Evolutionary conservation across 192 early-diverging fungal species (phyloP), one percentile per base, ranked within the genome.

Genomic region (Linnemannia zychae): DNA sequence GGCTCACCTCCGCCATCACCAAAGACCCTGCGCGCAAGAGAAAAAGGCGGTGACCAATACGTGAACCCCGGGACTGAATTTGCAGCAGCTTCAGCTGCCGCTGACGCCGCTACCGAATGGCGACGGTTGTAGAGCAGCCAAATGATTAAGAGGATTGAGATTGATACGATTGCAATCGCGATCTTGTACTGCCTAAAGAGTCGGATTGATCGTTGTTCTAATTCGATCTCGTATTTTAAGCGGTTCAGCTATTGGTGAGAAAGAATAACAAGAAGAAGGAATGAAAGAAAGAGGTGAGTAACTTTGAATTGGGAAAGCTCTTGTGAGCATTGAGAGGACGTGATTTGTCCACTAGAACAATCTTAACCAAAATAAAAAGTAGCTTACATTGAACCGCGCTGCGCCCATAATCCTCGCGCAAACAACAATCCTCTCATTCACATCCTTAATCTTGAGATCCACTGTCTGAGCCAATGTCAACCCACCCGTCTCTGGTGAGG

Each of bases 181-280:
- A 85, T 85, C 70, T 85, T 85, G 77, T 85, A 85, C n/a, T 76
- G 77, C 6, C 83, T 73, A 31, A 85, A 76, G 0, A 67, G 70
- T 1, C 70, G 67, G 7, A 85, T 76, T 2, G 83, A 85, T n/a
- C 83, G 77, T 15, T 76, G 83, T 34, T 85, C 83, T 4, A 85
- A 49, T 52, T 79, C 77, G 12, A 79, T 66, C 57, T 85, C 83
- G 78, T 85, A 85, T 24, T 72, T 47, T 5, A 85, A 33, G 17
- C 83, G 83, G 40, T 85, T 85, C 31, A 85, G 34, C 83, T 85
- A 67, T 18, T 31, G 33, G 15, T 44, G 18, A 50, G 44, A 48
- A 37, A 65, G 3, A 22, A 36, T 3, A 72, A 3, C 34, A 36
- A 65, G 49, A 34, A 3, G 34, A 24, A 7, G 49, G 57, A 73